These are phyloP conservation scores for Colletotrichum phormii DNA, from an alignment of 2,329 filamentous ascomycete genomes.

Conservation along the genomic window DNA sequence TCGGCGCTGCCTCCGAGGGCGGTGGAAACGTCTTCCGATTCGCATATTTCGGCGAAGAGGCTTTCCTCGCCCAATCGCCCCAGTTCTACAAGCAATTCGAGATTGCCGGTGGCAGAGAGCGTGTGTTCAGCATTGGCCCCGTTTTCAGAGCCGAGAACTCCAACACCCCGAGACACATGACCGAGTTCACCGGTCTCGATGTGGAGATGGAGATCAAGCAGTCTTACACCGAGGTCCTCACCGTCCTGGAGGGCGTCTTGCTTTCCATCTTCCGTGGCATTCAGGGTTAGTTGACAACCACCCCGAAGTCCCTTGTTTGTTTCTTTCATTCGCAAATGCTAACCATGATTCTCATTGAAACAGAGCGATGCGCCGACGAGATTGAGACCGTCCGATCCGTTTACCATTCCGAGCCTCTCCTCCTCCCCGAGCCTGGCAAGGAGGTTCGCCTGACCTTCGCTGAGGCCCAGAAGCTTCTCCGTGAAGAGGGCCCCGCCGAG, in stretches of 20 bases:
- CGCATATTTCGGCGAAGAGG: slow-evolving; percentile 88
- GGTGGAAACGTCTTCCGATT: slow-evolving; percentile 92
- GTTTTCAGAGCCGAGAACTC: slow-evolving; percentile 90
- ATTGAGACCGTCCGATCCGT: slow-evolving; percentile 78
- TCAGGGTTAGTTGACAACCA: slow-evolving; percentile 46
- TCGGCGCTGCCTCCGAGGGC: slow-evolving; percentile 91
- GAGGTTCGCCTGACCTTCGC: slow-evolving; percentile 82
- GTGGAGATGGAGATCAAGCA: slow-evolving; percentile 90
- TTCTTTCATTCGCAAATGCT: slow-evolving; percentile 10
- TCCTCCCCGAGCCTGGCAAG: slow-evolving; percentile 79
- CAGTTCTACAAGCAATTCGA: slow-evolving; percentile 92
- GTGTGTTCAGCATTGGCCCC: slow-evolving; percentile 82
- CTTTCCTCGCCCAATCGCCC: slow-evolving; percentile 82
- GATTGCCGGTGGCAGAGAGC: slow-evolving; percentile 82
- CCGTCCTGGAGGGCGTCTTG: slow-evolving; percentile 79
- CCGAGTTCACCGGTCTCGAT: slow-evolving; percentile 91
- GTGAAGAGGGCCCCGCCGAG: slow-evolving; percentile 77
- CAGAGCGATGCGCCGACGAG: slow-evolving; percentile 73
- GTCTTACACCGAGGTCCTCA: slow-evolving; percentile 79
- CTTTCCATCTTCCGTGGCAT: slow-evolving; percentile 85
- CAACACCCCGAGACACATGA: slow-evolving; percentile 87
- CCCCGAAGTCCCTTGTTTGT: neutral
- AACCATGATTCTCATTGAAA: slow-evolving; percentile 27
- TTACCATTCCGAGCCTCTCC: slow-evolving; percentile 82
- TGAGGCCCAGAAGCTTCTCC: slow-evolving; percentile 81